Base-by-base conservation (phyloP, 257 asterid genomes). In the Nicotiana knightiana region DNA sequence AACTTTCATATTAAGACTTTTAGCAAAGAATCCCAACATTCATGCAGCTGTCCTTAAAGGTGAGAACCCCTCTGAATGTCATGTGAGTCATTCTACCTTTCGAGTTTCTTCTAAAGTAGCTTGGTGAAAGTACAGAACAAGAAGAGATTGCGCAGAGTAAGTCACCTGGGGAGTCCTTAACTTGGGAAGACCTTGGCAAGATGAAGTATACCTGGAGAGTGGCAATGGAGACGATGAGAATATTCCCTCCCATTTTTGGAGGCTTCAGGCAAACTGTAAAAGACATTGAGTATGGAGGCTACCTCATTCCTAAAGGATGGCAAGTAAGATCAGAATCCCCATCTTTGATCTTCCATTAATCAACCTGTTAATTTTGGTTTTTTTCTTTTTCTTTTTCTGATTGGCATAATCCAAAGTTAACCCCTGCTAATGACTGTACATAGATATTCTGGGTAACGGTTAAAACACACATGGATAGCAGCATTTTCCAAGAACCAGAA, bases 121-220 rank as follows among this genome's bases (percentile, higher is more conserved):
- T 28, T 54, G 61, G 61, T 15, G 54, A 64, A n/a, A 77, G 35
- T 61, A 35, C 88, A 90, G 95, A 91, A 85, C 95, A 90, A 90
- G 94, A 92, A 55, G 94, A 86, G 87, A 89, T 91, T 13, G 88
- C 86, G 54, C 83, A 83, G 67, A 73, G 85, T 82, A 89, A 84
- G 82, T 37, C 89, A 13, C 13, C 84, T 1, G 89, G 86, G 71
- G 90, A 86, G 57, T 24, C 21, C 16, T 81, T 92, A 81, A 90
- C 92, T 68, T 91, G 98, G 98, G 92, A 91, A 83, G 94, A 92
- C 88, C 90, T 93, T 32, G 85, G 84, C 28, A 93, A 90, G 85
- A 93, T 92, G 96, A 90, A 90, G 87, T 88, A 87, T 82, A 92
- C 92, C 3, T 91, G 98, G 98, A 90, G 92, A 86, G 96, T 91